Evolutionary conservation across 2,329 filamentous ascomycete species (phyloP), one percentile per base, ranked within the genome.

Genomic region (Aspergillus spinulosporus): DNA sequence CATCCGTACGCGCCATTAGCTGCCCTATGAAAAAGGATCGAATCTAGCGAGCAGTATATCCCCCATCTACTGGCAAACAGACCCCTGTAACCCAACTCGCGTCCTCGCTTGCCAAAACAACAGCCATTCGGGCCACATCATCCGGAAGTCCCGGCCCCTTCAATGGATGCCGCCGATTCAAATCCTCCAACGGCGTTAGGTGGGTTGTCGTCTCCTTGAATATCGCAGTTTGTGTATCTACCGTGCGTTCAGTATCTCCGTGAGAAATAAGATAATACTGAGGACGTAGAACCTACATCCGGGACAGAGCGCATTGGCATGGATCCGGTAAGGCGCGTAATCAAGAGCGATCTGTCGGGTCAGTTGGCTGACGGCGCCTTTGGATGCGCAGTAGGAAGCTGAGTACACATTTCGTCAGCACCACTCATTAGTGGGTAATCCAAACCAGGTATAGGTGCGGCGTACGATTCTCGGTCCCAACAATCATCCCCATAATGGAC

Each of bases 251-350:
- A n/a, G 4, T 9, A 32, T 21, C 21, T 21, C 21, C 21, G 21
- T 21, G 21, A 21, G 21, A 21, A 21, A 21, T 21, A 21, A 21
- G 21, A 21, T 21, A 21, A 21, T 21, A 21, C 21, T 21, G 21
- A 21, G 21, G 21, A 21, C 21, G 21, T 21, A 21, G 14, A 31
- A 58, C 65, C 48, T 44, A 65, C 66, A 83, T 4, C 82, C 82
- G 3, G 82, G 82, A 52, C 80, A 82, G 4, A 84, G 72, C 0
- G 80, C 79, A 61, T 84, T 84, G 32, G 77, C 75, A 58, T 84
- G 81, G 31, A 84, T 81, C 0, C 74, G 68, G 8, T 78, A 64
- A 0, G 65, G 64, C 0, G 77, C 81, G 59, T 80, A 82, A 40
- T 84, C 82, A 36, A 80, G 58, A 0, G 80, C 80, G 0, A 80